Conservation (phyloP, 352 stramenopile genomes). For the Globisporangium takayamanum region DNA sequence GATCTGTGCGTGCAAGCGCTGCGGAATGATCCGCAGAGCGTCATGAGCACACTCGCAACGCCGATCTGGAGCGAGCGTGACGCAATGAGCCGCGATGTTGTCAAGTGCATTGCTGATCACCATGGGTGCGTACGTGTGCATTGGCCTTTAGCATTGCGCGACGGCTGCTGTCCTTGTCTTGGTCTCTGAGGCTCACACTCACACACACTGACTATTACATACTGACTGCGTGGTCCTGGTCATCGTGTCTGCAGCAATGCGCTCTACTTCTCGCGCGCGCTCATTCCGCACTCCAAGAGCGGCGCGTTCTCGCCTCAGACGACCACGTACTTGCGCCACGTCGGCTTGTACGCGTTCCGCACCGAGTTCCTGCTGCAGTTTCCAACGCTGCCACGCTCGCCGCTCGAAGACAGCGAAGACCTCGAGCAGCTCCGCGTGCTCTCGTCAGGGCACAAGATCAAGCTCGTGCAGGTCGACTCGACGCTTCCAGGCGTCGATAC, state of each 20-base stretch:
- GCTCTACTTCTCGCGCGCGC: constrained; percentile 78
- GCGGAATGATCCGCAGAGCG: constrained; percentile 31
- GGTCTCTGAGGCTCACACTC: neutral
- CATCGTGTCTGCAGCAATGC: constrained; percentile 36
- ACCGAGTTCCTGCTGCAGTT: constrained; percentile 68
- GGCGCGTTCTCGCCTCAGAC: constrained; percentile 42
- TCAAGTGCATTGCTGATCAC: constrained; percentile 69
- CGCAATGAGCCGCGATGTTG: constrained; percentile 51
- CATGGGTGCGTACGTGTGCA: constrained; percentile 30
- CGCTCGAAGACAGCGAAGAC: constrained; percentile 61
- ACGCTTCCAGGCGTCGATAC: constrained; percentile 69
- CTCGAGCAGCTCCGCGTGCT: constrained; percentile 83
- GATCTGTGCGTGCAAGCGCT: constrained; percentile 60
- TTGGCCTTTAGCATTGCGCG: neutral
- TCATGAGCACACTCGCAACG: constrained; percentile 77
- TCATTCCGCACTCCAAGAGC: constrained; percentile 73
- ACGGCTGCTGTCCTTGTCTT: neutral
- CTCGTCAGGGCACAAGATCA: constrained; percentile 69
- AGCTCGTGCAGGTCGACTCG: constrained; percentile 50
- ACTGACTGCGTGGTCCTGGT: neutral
- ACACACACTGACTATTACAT: neutral
- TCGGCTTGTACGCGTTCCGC: constrained; percentile 79
- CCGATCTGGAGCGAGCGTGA: constrained; percentile 53
- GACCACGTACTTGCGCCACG: constrained; percentile 60
- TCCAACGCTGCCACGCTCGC: constrained; percentile 41